phyloP scores from a whole-genome alignment of 352 stramenopile species.

The Pythium coloratum region DNA sequence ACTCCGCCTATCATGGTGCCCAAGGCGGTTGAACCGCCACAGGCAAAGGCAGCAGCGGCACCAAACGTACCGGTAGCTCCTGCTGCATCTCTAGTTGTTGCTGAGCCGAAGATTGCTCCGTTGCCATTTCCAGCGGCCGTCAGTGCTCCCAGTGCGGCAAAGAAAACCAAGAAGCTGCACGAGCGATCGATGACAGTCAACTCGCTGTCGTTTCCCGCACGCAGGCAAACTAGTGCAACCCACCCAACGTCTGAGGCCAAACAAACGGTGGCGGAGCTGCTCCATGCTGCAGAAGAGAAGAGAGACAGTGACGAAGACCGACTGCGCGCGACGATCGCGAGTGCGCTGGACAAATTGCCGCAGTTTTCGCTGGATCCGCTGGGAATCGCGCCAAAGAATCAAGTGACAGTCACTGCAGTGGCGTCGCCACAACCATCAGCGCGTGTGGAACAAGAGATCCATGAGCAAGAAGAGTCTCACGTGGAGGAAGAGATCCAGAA shows the following conservation, averaged over 20 bases:
- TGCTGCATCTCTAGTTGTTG: background rate
- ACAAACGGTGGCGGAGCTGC: background rate
- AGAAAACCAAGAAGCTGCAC: conserved; percentile 13
- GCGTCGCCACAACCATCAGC: background rate
- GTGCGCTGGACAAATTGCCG: conserved; percentile 19
- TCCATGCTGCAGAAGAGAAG: background rate
- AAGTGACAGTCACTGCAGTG: background rate
- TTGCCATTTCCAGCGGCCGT: too few relatives aligned
- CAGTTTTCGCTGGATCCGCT: conserved; percentile 2
- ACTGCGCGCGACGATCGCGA: conserved; percentile 9
- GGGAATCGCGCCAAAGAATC: background rate
- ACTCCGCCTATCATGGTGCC: background rate
- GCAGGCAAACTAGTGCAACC: background rate
- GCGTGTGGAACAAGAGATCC: background rate
- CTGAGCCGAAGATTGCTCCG: background rate
- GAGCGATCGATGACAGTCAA: conserved; percentile 14
- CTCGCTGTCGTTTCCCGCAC: background rate
- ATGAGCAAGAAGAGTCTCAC: background rate
- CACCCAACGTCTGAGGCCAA: conserved; percentile 3
- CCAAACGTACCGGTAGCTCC: background rate
- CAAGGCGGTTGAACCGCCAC: background rate
- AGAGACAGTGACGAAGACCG: background rate
- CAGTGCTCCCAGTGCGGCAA: background rate
- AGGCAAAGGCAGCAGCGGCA: background rate
- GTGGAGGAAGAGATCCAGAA: too few relatives aligned